phyloP scores from a whole-genome alignment of 2,329 filamentous ascomycete genomes.

The Calonectria henricotiae region DNA sequence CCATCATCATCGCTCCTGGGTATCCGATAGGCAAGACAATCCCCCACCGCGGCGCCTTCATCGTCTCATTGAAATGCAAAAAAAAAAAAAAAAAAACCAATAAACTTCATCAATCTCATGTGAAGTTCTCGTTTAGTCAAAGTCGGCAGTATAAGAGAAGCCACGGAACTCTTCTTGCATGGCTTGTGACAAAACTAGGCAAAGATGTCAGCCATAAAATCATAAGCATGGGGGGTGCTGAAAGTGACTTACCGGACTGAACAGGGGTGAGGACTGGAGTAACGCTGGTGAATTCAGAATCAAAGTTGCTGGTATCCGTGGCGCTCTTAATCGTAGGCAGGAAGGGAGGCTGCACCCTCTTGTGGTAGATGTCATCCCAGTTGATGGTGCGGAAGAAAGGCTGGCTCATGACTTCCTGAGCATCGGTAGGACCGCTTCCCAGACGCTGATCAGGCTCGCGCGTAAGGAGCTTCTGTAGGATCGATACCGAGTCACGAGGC shows the following conservation, averaged over 20 bases:
- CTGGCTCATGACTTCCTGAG: conserved; percentile 98
- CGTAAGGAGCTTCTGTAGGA: conserved; percentile 96
- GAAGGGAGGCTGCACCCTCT: conserved; percentile 91
- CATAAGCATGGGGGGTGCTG: background rate
- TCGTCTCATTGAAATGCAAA: conserved; percentile 48
- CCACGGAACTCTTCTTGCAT: conserved; percentile 99
- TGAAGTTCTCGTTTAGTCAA: conserved; percentile 70
- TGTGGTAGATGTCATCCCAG: conserved; percentile 99
- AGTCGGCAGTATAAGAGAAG: conserved; percentile 97
- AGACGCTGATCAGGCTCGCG: conserved; percentile 94
- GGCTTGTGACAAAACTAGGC: conserved; percentile 90
- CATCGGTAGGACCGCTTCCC: conserved; percentile 95
- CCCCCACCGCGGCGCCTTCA: conserved; percentile 50
- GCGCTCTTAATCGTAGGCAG: conserved; percentile 90
- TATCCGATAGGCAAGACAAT: conserved; percentile 54
- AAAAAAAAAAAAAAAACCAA: conserved; percentile 40
- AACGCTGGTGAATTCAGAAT: conserved; percentile 98
- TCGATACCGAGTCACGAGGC: conserved; percentile 97
- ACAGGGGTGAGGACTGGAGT: conserved; percentile 97
- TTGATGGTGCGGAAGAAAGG: conserved; percentile 98
- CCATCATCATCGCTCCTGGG: conserved; percentile 50
- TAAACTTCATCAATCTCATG: conserved; percentile 43
- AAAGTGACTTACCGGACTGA: conserved; percentile 85
- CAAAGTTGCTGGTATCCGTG: conserved; percentile 99
- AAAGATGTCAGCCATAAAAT: conserved; percentile 49